Percentiles rank a stretch among this genome's conserved stretches.
Conservation (phyloP, 2,329 filamentous ascomycete species). For the Fusarium decemcellulare region DNA sequence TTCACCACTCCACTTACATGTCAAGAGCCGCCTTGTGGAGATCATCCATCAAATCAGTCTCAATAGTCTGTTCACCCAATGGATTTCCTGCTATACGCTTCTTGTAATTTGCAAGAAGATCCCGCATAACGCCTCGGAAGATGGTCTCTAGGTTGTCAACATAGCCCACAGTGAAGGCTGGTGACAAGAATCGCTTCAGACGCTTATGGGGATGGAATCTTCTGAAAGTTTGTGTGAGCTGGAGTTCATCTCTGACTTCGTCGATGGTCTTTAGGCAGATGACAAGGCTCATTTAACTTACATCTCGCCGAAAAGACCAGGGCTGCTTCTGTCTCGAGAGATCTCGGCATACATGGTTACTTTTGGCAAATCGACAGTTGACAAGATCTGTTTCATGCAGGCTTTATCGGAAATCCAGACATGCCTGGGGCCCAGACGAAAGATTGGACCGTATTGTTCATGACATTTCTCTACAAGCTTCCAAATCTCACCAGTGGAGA, state of each 20-base stretch:
- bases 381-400: not conserved
- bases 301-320: conserved; percentile 4
- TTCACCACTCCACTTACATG: too few relatives aligned
- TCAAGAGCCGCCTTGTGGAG: conserved; percentile 2
- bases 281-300: not conserved
- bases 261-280: too few relatives aligned
- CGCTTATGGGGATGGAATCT: conserved; percentile 9
- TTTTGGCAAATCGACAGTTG: not conserved
- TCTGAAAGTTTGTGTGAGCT: too few relatives aligned
- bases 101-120: not conserved
- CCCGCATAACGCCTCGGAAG: not conserved
- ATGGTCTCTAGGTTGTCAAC: not conserved
- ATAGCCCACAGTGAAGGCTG: not conserved
- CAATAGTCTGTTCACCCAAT: not conserved
- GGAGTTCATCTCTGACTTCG: too few relatives aligned
- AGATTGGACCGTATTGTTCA: not conserved
- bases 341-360: conserved; percentile 9
- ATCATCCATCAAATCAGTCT: conserved; percentile 6
- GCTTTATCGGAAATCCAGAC: conserved; percentile 5
- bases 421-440: not conserved
- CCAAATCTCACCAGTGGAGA: not conserved
- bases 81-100: not conserved
- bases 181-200: conserved; percentile 1
- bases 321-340: not conserved
- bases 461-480: not conserved